Conservation (phyloP, 2,329 filamentous ascomycete species). For the Microdochium bolleyi region DNA sequence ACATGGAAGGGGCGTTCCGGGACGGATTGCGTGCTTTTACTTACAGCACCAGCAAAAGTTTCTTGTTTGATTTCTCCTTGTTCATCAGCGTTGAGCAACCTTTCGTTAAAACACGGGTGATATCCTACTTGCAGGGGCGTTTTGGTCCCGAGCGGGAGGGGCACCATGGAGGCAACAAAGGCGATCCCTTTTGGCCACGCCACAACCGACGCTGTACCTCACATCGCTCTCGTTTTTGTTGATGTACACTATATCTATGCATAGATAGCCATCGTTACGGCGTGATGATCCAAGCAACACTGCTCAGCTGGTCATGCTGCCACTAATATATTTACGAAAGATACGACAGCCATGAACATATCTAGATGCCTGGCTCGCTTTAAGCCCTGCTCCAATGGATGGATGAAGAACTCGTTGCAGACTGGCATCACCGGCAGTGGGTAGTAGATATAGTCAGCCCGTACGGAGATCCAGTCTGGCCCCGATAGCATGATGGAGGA, state of each 20-base stretch:
- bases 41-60: not conserved
- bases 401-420: no score
- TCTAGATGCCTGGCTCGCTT: not conserved
- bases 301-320: not conserved
- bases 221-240: not conserved
- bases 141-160: not conserved
- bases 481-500: no score
- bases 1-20: conserved; percentile 2
- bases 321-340: not conserved
- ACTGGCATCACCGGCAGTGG: no score
- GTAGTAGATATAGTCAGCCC: no score
- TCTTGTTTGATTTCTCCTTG: not conserved
- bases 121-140: not conserved
- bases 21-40: not conserved
- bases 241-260: not conserved
- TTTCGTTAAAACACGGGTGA: not conserved
- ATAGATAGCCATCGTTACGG: conserved; percentile 1
- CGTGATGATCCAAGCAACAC: not conserved
- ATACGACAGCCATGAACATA: not conserved
- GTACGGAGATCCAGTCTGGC: no score
- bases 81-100: not conserved
- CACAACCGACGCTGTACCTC: not conserved
- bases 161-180: not conserved
- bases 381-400: no score
- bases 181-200: not conserved